Evolutionary conservation across 23 red algal species (phyloP).

Genomic region (Gracilaria domingensis): DNA sequence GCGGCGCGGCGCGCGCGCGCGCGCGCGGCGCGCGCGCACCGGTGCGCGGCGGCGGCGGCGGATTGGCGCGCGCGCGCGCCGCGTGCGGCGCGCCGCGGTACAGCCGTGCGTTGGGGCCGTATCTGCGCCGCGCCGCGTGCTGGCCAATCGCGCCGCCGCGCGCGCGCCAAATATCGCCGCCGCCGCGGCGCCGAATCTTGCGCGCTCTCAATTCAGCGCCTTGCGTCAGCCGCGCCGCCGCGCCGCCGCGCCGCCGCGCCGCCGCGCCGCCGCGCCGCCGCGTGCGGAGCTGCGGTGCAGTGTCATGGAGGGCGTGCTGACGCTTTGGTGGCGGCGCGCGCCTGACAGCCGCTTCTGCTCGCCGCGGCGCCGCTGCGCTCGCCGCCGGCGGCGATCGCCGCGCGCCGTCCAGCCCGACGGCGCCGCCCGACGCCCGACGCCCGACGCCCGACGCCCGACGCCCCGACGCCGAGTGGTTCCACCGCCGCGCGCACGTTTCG

Average conservation of each 20-base stretch:
- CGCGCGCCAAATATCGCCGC: background rate
- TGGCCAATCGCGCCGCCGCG: background rate
- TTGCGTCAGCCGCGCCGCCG: background rate
- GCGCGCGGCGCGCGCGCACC: background rate
- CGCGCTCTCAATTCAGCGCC: no score
- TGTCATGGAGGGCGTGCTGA: no score
- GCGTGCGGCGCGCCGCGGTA: background rate
- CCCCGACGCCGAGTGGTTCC: no score
- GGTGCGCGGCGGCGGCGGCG: background rate
- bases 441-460: no score
- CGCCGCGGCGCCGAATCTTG: background rate
- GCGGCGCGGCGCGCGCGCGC: background rate
- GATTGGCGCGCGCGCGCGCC: background rate
- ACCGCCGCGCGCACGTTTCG: no score
- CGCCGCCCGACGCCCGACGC: no score
- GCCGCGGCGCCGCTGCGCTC: background rate
- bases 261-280: background rate
- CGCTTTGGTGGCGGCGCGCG: no score
- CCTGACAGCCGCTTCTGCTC: no score
- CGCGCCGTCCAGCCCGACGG: no score
- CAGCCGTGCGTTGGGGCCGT: background rate
- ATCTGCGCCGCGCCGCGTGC: background rate
- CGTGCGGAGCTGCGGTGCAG: no score
- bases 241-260: background rate
- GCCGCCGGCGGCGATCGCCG: no score